Evolutionary conservation across 805 yeast genomes (phyloP), one percentile per base, ranked within the genome.

Genomic region (Hanseniaspora guilliermondii): DNA sequence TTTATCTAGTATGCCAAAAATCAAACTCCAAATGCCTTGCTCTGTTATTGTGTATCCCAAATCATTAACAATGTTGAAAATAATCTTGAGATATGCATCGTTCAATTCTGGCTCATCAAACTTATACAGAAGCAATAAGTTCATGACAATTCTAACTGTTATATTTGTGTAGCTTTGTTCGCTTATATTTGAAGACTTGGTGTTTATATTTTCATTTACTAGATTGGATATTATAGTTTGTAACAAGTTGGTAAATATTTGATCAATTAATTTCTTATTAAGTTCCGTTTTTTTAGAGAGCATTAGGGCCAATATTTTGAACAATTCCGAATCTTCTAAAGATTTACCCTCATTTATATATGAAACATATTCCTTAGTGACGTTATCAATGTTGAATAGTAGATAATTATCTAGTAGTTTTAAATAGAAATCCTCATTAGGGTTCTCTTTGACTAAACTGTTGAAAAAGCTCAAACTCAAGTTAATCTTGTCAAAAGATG

Each of bases 371-470:
- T 11, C 47, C 7, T 33, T 40, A 9, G 35, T 30, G 4, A 41
- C 33, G 24, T 41, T 16, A 12, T 33, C 53, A 32, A 49, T 49
- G 16, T 49, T 49, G 41, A 49, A 49, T 19, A 49, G 35, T 33
- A 49, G n/a, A 40, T 49, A 49, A 25, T 49, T 49, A 40, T 49
- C 53, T 12, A 49, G 6, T 12, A 49, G 21, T n/a, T 49, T 49
- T 8, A 40, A 27, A 19, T 22, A 49, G 41, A 49, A 49, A 4
- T 16, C n/a, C 9, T 35, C 40, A 40, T 8, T 17, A 9, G 33
- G 25, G 12, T 49, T n/a, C 16, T 33, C 40, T 8, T 21, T 16
- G 12, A 27, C 17, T 12, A 49, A 24, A n/a, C 24, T 37, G 11
- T 32, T 16, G 11, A 49, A 41, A 16, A 49, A 17, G 8, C 11